These are phyloP conservation scores for Hyaloscypha variabilis DNA, from an alignment of 495 filamentous ascomycete species.

Conservation along the genomic window DNA sequence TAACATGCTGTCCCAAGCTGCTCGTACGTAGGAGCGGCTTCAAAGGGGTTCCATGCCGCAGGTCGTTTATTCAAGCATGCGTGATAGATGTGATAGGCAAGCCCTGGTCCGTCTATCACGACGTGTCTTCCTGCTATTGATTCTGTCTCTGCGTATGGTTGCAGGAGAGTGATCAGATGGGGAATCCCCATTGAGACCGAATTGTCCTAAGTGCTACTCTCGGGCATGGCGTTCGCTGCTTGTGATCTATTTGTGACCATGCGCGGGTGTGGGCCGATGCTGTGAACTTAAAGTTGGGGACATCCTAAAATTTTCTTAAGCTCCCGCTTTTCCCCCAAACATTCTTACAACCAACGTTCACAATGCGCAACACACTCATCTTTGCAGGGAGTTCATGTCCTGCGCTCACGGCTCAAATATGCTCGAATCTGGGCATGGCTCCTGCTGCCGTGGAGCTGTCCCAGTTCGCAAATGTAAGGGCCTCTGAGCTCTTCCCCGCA, in stretches of 20 bases:
- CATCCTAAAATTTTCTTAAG: neutral
- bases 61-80: conserved; percentile 48
- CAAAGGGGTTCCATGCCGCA: conserved; percentile 42
- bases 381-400: conserved; percentile 61
- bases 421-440: conserved; percentile 59
- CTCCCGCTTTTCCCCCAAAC: conserved; percentile 11
- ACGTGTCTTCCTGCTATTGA: conserved; percentile 47
- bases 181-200: conserved; percentile 68
- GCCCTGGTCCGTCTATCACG: conserved; percentile 75
- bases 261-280: neutral
- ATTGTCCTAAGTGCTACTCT: neutral
- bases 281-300: neutral
- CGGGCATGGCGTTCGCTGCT: neutral
- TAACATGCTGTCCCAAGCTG: conserved; percentile 60
- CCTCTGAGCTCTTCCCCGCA: conserved; percentile 9
- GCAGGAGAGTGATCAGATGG: conserved; percentile 58
- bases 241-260: neutral
- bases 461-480: conserved; percentile 59
- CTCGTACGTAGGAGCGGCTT: conserved; percentile 61
- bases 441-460: conserved; percentile 59
- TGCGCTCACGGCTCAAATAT: conserved; percentile 58
- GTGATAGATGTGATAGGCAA: conserved; percentile 71
- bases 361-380: conserved; percentile 59
- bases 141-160: conserved; percentile 55
- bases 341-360: conserved; percentile 23